Conservation (phyloP, 2,329 filamentous ascomycete species). For the Thelonectria olida region DNA sequence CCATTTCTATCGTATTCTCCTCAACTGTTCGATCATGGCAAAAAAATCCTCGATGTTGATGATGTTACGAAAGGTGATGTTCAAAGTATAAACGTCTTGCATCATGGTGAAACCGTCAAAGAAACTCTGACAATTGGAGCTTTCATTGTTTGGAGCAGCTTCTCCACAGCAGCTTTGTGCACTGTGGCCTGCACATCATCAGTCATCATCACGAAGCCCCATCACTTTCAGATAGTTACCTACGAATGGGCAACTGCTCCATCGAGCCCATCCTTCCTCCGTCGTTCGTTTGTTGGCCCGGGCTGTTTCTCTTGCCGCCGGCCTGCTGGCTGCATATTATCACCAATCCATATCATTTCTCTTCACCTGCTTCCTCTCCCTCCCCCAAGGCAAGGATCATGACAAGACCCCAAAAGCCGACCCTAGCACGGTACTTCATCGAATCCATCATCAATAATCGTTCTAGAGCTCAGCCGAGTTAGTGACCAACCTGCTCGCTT, state of each 20-base stretch:
- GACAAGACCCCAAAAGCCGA: neutral
- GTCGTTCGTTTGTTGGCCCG: neutral
- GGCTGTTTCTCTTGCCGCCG: slow-evolving; percentile 20
- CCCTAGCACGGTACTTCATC: neutral
- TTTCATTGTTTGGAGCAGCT: neutral
- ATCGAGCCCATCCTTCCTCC: too few species aligned
- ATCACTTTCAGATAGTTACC: neutral
- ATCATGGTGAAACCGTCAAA: too few species aligned
- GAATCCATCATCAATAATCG: neutral
- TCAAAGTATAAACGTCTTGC: neutral
- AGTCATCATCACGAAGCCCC: slow-evolving; percentile 2
- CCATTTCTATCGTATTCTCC: neutral
- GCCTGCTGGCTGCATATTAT: slow-evolving; percentile 3
- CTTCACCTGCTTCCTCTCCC: neutral
- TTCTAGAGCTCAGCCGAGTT: too few species aligned
- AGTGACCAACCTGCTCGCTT: too few species aligned
- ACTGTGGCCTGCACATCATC: slow-evolving; percentile 7
- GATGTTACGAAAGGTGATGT: neutral
- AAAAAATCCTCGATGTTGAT: too few species aligned
- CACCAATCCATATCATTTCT: too few species aligned
- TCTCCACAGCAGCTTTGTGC: neutral
- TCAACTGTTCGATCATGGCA: too few species aligned
- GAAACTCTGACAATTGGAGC: neutral
- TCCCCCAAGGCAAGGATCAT: too few species aligned
- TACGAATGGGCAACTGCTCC: too few species aligned